Evolutionary conservation across 1,139 yeast genomes (phyloP), one percentile per base, ranked within the genome.

Genomic region (Blastobotrys petasosporus): DNA sequence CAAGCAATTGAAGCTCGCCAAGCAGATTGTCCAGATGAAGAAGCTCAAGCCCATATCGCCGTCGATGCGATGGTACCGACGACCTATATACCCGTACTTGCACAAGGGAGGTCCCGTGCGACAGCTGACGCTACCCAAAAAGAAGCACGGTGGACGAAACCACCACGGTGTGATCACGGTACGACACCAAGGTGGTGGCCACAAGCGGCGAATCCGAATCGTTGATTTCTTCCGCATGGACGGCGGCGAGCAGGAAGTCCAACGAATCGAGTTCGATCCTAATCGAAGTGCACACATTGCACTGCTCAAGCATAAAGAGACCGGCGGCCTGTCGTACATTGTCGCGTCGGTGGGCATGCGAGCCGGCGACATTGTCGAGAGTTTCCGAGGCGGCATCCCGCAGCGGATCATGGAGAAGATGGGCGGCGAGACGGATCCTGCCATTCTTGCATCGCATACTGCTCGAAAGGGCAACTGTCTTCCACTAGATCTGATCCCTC

Each of bases 121-220:
- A 61, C 81, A 80, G 46, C 74, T 92, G 61, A 92, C 99, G 0
- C 75, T 75, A 23, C 78, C 90, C 34, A 79, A 79, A 60, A 81
- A 82, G 63, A 77, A 78, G 51, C 79, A 80, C 41, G 84, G 95
- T 45, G 99, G 99, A 55, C 82, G 99, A 70, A 90, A 92, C 65
- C 76, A 85, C 66, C 73, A 83, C 10, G 99, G 99, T 56, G 76
- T 78, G 55, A 86, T 92, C 59, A 86, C 96, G 7, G 83, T 87
- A 37, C 80, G 98, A 63, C 97, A 94, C 64, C 80, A 94, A 66
- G 98, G 98, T 64, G 98, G 98, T 59, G 98, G 97, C 39, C 94
- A 86, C 64, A 87, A 85, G 66, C 82, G 88, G 61, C 79, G 98
- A 66, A 77, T 85, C 37, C 78, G 99, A 60, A 65, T 85, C 41